Base-by-base conservation (phyloP, 495 filamentous ascomycete genomes). In the Penicillium goetzii region DNA sequence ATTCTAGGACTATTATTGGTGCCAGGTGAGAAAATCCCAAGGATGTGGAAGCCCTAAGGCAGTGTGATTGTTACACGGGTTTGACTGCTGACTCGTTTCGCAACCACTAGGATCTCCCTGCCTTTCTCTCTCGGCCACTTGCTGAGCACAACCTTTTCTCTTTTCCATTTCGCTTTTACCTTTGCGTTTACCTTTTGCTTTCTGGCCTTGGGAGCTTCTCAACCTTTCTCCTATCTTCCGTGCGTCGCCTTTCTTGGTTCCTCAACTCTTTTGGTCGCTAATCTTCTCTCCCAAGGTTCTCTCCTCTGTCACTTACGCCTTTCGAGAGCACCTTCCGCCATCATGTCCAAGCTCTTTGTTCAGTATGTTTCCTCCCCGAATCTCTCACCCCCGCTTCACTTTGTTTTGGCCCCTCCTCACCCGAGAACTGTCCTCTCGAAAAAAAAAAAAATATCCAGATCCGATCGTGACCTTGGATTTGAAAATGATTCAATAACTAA, bases 41-140 rank as follows among this genome's bases (percentile, higher is more conserved):
- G 53, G 57, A 64, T 60, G 58, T 45, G 65, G 40, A 66, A 72
- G 67, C 70, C 70, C 70, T 72, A 72, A 72, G 53, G 65, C 67
- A 68, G 62, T 68, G 68, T 68, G 65, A 66, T 72, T 68, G 70
- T 72, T 72, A 71, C 70, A 70, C 70, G 58, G 62, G 59, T 63
- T 63, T 61, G 63, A 67, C 62, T 63, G 70, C 70, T 70, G 70
- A 71, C 70, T 72, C 63, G 68, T 70, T 70, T 68, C 60, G 52
- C 56, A 64, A 66, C 63, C 68, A 68, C 70, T 70, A 70, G 63
- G 65, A 62, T 70, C 60, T 70, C 61, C 68, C 61, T 64, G 56
- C 60, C 62, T 54, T 32, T 58, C 30, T 32, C 53, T 23, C 32
- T 59, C 19, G 51, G 51, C 30, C 51, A 19, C 51, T 34, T 34